Percentiles rank a stretch among this genome's conserved stretches.
These are phyloP conservation scores for Rhizopus arrhizus DNA, from an alignment of 371 early-diverging fungal species.

Conservation along the genomic window DNA sequence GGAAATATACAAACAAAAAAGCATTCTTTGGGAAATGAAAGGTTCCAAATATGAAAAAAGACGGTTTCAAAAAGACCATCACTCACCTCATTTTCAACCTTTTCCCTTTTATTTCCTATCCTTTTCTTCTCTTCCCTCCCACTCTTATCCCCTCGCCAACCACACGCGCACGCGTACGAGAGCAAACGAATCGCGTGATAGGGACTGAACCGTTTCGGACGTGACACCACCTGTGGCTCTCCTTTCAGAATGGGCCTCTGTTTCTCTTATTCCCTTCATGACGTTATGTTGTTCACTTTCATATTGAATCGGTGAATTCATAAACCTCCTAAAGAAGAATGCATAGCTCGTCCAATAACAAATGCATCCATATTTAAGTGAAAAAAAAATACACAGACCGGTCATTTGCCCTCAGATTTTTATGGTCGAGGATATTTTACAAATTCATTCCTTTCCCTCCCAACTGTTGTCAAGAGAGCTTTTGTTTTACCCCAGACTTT, in stretches of 20 bases:
- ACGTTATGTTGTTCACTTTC: not conserved
- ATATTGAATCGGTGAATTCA: not conserved
- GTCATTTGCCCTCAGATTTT: too few relatives aligned
- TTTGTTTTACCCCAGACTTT: too few relatives aligned
- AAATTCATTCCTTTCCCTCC: too few relatives aligned
- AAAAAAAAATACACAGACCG: not conserved
- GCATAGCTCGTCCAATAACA: constrained; percentile 52
- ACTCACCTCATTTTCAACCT: not conserved
- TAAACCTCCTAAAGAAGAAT: constrained; percentile 21
- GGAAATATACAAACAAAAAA: not conserved
- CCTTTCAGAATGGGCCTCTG: too few relatives aligned
- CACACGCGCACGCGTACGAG: too few relatives aligned
- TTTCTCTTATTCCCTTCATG: not conserved
- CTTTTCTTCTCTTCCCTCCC: not conserved
- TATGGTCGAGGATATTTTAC: too few relatives aligned
- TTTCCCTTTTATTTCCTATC: not conserved
- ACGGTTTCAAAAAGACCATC: not conserved
- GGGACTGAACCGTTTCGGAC: too few relatives aligned
- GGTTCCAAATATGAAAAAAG: constrained; percentile 1
- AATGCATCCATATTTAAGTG: constrained; percentile 39
- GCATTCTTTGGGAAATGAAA: not conserved
- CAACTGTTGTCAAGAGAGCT: too few relatives aligned
- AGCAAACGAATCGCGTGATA: too few relatives aligned
- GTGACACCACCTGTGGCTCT: too few relatives aligned
- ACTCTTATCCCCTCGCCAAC: too few relatives aligned